phyloP scores from a whole-genome alignment of 1,139 yeast genomes.

The Geotrichum australiense region DNA sequence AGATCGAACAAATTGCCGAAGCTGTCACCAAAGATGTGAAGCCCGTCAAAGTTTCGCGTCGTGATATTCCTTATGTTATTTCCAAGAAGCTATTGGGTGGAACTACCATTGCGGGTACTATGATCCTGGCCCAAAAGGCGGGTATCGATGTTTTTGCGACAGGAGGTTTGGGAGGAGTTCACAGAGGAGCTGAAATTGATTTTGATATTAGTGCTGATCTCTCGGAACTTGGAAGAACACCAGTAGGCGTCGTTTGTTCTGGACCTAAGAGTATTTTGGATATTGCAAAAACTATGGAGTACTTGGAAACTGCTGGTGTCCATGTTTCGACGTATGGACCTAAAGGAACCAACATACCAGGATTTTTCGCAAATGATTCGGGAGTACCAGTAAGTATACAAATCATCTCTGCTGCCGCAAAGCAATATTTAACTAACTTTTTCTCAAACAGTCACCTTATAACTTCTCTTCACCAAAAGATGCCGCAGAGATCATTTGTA shows the following conservation, averaged over 20 bases:
- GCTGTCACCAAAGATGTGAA: constrained; percentile 21
- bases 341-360: constrained; percentile 60
- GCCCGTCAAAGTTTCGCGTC: constrained; percentile 62
- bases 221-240: constrained; percentile 75
- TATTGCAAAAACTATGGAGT: constrained; percentile 74
- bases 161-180: constrained; percentile 93
- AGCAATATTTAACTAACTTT: constrained; percentile 6
- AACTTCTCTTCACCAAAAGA: constrained; percentile 45
- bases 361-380: constrained; percentile 73
- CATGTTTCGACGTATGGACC: constrained; percentile 45
- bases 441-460: constrained; percentile 58
- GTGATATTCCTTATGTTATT: constrained; percentile 75
- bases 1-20: constrained; percentile 48
- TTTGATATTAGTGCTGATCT: constrained; percentile 85
- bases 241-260: constrained; percentile 82
- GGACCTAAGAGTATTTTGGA: constrained; percentile 88
- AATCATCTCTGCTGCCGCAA: neutral
- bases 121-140: constrained; percentile 69
- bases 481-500: constrained; percentile 57
- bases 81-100: constrained; percentile 65
- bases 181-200: constrained; percentile 64
- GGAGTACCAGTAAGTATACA: constrained; percentile 40
- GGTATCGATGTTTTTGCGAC: constrained; percentile 86
- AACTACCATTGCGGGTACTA: constrained; percentile 84
- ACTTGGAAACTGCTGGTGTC: constrained; percentile 80